phyloP scores from a whole-genome alignment of 1,139 yeast genomes.

The Taiozyma sp. region DNA sequence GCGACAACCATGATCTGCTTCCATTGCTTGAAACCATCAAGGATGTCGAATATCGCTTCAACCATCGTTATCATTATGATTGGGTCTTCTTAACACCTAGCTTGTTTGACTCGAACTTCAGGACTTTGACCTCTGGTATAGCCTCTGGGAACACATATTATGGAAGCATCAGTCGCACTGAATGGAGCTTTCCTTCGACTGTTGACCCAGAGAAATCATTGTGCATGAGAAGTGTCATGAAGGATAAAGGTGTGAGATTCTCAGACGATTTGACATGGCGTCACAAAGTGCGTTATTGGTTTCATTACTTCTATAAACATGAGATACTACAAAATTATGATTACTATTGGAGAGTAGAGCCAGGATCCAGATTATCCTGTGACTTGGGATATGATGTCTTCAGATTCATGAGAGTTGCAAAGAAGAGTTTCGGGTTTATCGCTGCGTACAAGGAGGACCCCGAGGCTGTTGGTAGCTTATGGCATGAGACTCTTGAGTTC shows the following conservation, averaged over 20 bases:
- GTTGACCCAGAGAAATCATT: conserved; percentile 50
- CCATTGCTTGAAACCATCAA: conserved; percentile 56
- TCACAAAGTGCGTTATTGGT: conserved; percentile 90
- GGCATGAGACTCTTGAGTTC: conserved; percentile 72
- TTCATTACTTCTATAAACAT: conserved; percentile 66
- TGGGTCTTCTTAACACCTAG: conserved; percentile 46
- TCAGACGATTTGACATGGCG: conserved; percentile 63
- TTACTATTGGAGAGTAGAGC: conserved; percentile 89
- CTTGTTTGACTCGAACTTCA: conserved; percentile 41
- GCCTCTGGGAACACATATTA: conserved; percentile 45
- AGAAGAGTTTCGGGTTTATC: conserved; percentile 22
- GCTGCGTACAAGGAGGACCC: conserved; percentile 79
- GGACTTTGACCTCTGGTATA: conserved; percentile 27
- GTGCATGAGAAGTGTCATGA: conserved; percentile 32
- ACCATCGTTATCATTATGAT: conserved; percentile 55
- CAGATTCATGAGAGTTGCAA: conserved; percentile 23
- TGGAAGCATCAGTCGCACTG: conserved; percentile 44
- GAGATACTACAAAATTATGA: conserved; percentile 18
- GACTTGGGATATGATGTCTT: conserved; percentile 21
- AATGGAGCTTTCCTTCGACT: conserved; percentile 54
- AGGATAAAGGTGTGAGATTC: conserved; percentile 43
- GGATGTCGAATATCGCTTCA: conserved; percentile 70
- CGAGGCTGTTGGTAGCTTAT: conserved; percentile 74
- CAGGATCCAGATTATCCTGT: conserved; percentile 44
- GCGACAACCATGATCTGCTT: conserved; percentile 64